phyloP scores from a whole-genome alignment of 2,329 filamentous ascomycete genomes.

The Penicillium frequentans region DNA sequence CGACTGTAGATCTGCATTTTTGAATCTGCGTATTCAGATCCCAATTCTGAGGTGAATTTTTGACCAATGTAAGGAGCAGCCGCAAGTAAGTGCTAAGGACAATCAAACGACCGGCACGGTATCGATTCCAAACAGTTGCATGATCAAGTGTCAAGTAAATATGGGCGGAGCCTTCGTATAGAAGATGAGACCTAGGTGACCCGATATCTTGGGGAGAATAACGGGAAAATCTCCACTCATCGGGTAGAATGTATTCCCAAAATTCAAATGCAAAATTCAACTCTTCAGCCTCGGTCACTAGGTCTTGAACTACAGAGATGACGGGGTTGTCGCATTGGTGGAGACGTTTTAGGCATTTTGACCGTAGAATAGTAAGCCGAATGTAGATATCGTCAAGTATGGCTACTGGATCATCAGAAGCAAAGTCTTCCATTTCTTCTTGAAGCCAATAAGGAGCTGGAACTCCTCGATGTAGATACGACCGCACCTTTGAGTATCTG shows the following conservation, averaged over 20 bases:
- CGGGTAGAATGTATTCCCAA: background rate
- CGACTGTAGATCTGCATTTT: background rate
- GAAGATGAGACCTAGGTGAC: background rate
- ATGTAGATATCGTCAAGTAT: background rate
- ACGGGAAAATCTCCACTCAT: slow-evolving; percentile 9
- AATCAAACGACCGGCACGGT: slow-evolving; percentile 21
- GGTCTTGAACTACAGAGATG: background rate
- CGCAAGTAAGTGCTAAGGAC: slow-evolving; percentile 19
- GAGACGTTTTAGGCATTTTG: background rate
- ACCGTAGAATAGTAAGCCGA: background rate
- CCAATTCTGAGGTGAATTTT: background rate
- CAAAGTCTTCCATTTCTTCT: background rate
- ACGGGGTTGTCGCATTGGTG: background rate
- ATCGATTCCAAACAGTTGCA: slow-evolving; percentile 23
- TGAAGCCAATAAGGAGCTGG: background rate
- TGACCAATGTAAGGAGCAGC: background rate
- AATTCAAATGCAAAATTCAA: background rate
- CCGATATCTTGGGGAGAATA: background rate
- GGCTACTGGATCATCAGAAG: background rate
- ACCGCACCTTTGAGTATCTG: background rate
- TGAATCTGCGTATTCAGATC: background rate
- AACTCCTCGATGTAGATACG: background rate
- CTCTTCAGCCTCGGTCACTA: background rate
- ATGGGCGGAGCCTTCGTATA: background rate
- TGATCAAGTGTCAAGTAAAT: slow-evolving; percentile 18